These are phyloP conservation scores for Exophiala aquamarina DNA, from an alignment of 2,329 filamentous ascomycete species.

Conservation along the genomic window DNA sequence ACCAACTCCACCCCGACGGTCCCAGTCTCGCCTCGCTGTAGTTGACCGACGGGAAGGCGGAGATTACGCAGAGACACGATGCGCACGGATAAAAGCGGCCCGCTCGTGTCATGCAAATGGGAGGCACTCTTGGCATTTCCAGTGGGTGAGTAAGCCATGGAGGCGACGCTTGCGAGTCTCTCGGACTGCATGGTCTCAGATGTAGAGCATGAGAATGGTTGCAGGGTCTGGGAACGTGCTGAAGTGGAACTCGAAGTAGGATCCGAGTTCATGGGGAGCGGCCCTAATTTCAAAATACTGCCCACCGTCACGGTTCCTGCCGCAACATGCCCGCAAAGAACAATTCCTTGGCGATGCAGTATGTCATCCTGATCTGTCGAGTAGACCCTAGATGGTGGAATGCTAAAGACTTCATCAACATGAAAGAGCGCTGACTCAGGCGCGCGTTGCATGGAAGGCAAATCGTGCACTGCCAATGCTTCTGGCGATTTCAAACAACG, in stretches of 20 bases:
- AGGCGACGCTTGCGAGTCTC: no score
- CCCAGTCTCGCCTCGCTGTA: constrained; percentile 81
- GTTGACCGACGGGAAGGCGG: constrained; percentile 73
- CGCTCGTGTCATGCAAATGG: no score
- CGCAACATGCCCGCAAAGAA: constrained; percentile 82
- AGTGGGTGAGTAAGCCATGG: no score
- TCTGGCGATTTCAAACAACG: constrained; percentile 42
- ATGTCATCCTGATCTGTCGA: constrained; percentile 35
- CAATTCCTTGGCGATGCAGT: constrained; percentile 58
- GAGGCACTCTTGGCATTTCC: no score
- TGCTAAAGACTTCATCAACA: constrained; percentile 84
- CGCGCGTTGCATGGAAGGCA: constrained; percentile 2
- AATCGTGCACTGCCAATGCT: background rate
- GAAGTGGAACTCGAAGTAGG: background rate
- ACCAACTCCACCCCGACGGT: constrained; percentile 64
- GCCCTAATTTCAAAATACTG: constrained; percentile 75
- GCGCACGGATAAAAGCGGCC: constrained; percentile 49
- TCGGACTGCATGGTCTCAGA: no score
- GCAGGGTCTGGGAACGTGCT: no score
- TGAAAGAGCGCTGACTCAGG: constrained; percentile 66
- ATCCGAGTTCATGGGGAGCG: constrained; percentile 53
- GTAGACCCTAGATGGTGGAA: constrained; percentile 63
- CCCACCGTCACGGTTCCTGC: constrained; percentile 76
- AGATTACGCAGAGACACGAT: constrained; percentile 87
- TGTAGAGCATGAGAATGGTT: no score